Conservation (phyloP, 805 yeast species). For the Vanderwaltozyma polyspora region DNA sequence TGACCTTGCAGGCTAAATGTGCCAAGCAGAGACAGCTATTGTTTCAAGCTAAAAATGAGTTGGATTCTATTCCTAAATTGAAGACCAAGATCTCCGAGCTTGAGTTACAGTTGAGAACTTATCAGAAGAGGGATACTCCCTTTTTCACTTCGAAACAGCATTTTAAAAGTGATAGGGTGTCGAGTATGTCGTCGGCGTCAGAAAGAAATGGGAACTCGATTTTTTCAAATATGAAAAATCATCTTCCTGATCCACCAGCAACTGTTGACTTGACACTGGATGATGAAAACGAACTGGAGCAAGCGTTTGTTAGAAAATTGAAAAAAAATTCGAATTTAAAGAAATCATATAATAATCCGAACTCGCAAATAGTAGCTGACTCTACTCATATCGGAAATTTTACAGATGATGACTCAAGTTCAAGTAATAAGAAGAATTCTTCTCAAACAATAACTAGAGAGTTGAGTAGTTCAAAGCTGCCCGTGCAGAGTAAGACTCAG, state of each 20-base stretch:
- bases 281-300: conserved; percentile 7
- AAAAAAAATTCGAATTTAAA: conserved; percentile 8
- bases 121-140: background rate
- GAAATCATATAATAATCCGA: background rate
- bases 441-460: background rate
- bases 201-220: background rate
- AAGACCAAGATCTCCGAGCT: conserved; percentile 8
- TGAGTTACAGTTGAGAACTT: conserved; percentile 1
- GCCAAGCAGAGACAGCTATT: conserved; percentile 20
- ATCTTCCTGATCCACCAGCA: conserved; percentile 10
- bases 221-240: background rate
- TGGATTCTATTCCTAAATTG: conserved; percentile 16
- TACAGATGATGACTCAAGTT: background rate
- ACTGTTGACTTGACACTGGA: conserved; percentile 22
- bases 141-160: background rate
- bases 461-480: background rate
- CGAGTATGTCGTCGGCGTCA: background rate
- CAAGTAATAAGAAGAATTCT: background rate
- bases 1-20: conserved; percentile 17
- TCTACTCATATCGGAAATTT: conserved; percentile 2
- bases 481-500: background rate
- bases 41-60: conserved; percentile 18
- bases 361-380: conserved; percentile 3
- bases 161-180: background rate
- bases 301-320: conserved; percentile 14